phyloP scores from a whole-genome alignment of 2,329 filamentous ascomycete genomes.

The Emmonsiellopsis sp. region DNA sequence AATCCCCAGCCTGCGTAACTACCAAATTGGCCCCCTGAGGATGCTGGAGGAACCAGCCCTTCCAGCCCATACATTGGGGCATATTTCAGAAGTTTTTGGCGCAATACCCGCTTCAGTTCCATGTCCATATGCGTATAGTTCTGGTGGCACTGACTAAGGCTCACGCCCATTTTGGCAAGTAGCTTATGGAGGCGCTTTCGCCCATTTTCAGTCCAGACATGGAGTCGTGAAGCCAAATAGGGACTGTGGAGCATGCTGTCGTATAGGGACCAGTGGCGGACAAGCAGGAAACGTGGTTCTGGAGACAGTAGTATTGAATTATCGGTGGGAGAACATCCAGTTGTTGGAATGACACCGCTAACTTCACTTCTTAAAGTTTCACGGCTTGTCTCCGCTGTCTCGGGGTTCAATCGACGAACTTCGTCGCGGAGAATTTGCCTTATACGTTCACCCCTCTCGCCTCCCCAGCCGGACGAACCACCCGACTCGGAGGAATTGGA shows the following conservation, averaged over 20 bases:
- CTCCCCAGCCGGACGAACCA: slow-evolving; percentile 64
- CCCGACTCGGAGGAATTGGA: slow-evolving; percentile 48
- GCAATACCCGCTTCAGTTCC: slow-evolving; percentile 80
- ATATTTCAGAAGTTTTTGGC: slow-evolving; percentile 80
- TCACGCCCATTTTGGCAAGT: slow-evolving; percentile 96
- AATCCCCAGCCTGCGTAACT: slow-evolving; percentile 94
- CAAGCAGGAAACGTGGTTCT: slow-evolving; percentile 84
- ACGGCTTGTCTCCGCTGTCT: slow-evolving; percentile 48
- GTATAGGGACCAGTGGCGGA: slow-evolving; percentile 94
- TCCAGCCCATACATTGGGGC: slow-evolving; percentile 89
- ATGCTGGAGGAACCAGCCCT: slow-evolving; percentile 75
- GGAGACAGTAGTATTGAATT: slow-evolving; percentile 86
- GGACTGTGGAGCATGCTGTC: slow-evolving; percentile 98
- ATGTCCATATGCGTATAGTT: slow-evolving; percentile 98
- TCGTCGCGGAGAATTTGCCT: slow-evolving; percentile 83
- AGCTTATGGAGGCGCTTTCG: slow-evolving; percentile 86
- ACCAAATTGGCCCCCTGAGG: slow-evolving; percentile 60
- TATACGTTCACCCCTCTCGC: slow-evolving; percentile 71
- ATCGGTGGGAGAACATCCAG: slow-evolving; percentile 80
- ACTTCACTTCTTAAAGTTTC: slow-evolving; percentile 56
- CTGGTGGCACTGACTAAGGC: slow-evolving; percentile 85
- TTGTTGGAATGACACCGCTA: slow-evolving; percentile 78
- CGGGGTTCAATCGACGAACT: slow-evolving; percentile 82
- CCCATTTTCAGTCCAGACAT: slow-evolving; percentile 88
- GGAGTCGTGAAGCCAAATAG: slow-evolving; percentile 81